These are phyloP conservation scores for Bocquillonia castaneifolia DNA, from an alignment of 441 rosid species.

Conservation along the genomic window DNA sequence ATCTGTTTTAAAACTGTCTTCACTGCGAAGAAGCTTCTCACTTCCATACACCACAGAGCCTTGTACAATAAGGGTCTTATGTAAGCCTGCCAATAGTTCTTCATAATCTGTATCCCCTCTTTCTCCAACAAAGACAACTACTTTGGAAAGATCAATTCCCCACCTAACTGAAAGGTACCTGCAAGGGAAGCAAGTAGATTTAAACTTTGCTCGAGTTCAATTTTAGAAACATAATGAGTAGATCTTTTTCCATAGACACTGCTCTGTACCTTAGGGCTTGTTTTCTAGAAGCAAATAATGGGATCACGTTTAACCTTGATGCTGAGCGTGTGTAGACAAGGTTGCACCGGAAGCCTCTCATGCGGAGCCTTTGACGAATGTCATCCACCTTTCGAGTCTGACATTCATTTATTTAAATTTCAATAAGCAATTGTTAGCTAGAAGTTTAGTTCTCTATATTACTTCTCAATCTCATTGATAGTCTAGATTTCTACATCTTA, in stretches of 20 bases:
- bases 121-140: slow-evolving; percentile 67
- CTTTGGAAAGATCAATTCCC: slow-evolving; percentile 67
- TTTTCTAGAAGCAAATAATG: slow-evolving; percentile 74
- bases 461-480: too few species aligned
- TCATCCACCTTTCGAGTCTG: slow-evolving; percentile 66
- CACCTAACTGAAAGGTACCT: slow-evolving; percentile 84
- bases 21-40: slow-evolving; percentile 50
- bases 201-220: slow-evolving; percentile 7
- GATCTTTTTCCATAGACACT: background rate
- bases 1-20: slow-evolving; percentile 57
- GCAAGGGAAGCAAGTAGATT: slow-evolving; percentile 24
- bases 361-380: slow-evolving; percentile 70
- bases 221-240: background rate
- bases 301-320: slow-evolving; percentile 68
- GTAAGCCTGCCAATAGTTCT: slow-evolving; percentile 64
- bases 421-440: slow-evolving; percentile 15
- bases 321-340: slow-evolving; percentile 56
- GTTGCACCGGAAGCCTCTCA: slow-evolving; percentile 86
- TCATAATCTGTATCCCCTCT: slow-evolving; percentile 87
- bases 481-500: background rate
- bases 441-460: background rate
- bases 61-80: slow-evolving; percentile 55
- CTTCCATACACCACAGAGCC: slow-evolving; percentile 55
- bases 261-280: slow-evolving; percentile 69
- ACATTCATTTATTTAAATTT: slow-evolving; percentile 24